phyloP scores from a whole-genome alignment of 768 basidiomycete genomes.

The Myochromella boudieri region DNA sequence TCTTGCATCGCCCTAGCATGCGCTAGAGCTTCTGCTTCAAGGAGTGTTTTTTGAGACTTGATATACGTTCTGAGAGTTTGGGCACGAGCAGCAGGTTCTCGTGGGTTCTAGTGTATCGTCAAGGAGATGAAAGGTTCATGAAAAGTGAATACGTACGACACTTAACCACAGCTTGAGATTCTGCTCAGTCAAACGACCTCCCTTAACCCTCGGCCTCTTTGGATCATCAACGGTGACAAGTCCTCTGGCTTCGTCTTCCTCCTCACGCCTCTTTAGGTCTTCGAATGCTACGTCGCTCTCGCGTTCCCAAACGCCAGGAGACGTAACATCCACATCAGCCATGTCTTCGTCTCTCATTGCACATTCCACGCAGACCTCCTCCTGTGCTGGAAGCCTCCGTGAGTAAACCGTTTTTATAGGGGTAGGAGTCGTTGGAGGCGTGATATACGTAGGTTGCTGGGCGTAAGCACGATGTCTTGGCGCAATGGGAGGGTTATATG shows the following conservation, averaged over 20 bases:
- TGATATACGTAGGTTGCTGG: conserved; percentile 78
- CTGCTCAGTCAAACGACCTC: conserved; percentile 70
- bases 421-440: conserved; percentile 49
- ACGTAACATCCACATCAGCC: conserved; percentile 89
- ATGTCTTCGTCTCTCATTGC: conserved; percentile 99
- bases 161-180: conserved; percentile 81
- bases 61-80: conserved; percentile 83
- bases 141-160: conserved; percentile 50
- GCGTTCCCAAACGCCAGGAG: conserved; percentile 87
- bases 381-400: conserved; percentile 54
- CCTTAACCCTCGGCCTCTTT: conserved; percentile 59
- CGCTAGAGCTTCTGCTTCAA: conserved; percentile 82
- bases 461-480: conserved; percentile 65
- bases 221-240: conserved; percentile 48
- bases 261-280: conserved; percentile 72
- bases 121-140: conserved; percentile 6
- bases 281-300: conserved; percentile 82
- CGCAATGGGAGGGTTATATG: conserved; percentile 65
- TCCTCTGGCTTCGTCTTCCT: conserved; percentile 62
- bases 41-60: conserved; percentile 72
- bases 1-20: conserved; percentile 79
- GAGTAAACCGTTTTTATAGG: conserved; percentile 64
- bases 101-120: conserved; percentile 67
- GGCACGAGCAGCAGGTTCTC: conserved; percentile 83
- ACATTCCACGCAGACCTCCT: conserved; percentile 94